These are phyloP conservation scores for Fusarium citri DNA, from an alignment of 2,329 filamentous ascomycete species.

Conservation along the genomic window DNA sequence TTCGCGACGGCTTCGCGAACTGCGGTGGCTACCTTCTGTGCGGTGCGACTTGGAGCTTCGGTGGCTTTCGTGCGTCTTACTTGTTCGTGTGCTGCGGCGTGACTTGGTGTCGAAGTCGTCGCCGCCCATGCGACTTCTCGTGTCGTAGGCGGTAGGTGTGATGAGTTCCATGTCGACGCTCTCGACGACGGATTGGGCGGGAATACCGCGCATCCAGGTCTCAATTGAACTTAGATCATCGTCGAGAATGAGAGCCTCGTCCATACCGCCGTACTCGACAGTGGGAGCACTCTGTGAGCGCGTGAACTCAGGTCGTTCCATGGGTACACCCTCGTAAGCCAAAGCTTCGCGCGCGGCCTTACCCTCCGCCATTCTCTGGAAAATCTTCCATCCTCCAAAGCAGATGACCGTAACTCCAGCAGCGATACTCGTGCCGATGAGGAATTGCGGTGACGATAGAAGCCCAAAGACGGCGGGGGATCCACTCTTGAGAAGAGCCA, in stretches of 20 bases:
- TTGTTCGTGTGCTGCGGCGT: conserved; percentile 50
- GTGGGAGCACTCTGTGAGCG: conserved; percentile 45
- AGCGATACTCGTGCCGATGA: conserved; percentile 89
- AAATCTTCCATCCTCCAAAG: conserved; percentile 96
- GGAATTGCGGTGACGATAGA: conserved; percentile 89
- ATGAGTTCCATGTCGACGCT: conserved; percentile 68
- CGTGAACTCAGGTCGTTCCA: conserved; percentile 44
- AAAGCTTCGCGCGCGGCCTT: conserved; percentile 49
- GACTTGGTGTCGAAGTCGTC: conserved; percentile 57
- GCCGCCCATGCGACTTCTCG: conserved; percentile 49
- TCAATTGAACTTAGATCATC: conserved; percentile 70
- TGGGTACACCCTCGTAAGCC: conserved; percentile 42
- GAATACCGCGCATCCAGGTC: conserved; percentile 68
- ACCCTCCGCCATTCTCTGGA: conserved; percentile 79
- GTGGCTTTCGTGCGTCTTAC: conserved; percentile 45
- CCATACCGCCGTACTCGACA: conserved; percentile 53
- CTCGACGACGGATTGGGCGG: conserved; percentile 57
- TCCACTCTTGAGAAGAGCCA: conserved; percentile 79
- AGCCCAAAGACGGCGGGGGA: conserved; percentile 90
- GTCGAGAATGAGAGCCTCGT: conserved; percentile 68
- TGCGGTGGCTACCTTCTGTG: conserved; percentile 47
- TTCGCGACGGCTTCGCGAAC: conserved; percentile 41
- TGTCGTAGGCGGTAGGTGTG: conserved; percentile 65
- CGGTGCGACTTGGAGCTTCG: conserved; percentile 47
- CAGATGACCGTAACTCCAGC: conserved; percentile 96